Evolutionary conservation across 106 monocot genomes (phyloP), one percentile per base, ranked within the genome.

Genomic region (Platanthera zijinensis): DNA sequence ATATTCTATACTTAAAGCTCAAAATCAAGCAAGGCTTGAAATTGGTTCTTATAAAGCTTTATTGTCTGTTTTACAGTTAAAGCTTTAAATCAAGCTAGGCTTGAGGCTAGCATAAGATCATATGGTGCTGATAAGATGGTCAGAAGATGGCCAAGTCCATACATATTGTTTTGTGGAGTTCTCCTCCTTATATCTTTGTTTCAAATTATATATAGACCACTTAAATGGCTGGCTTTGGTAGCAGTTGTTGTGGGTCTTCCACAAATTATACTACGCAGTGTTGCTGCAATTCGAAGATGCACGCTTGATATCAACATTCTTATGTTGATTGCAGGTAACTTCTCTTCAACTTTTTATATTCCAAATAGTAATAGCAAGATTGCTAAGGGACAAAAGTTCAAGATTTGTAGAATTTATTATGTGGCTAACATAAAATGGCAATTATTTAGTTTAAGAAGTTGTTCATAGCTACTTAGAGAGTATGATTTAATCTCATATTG

Each of bases 1-100:
- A 0, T 14, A 68, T 67, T 76, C 5, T n/a, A 45, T 86, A 99
- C 94, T 79, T 4, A 94, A 84, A 57, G 88, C 83, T 13, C 74
- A 94, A 59, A 99, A 99, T 75, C 82, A 94, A 57, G 94, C 97
- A 19, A 87, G 86, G 61, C 82, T 99, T 2, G 97, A 94, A 2
- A 39, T 39, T 39, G 39, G 39, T 39, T 39, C 39, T 39, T 39
- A 39, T 39, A 39, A 39, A 8, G 7, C 5, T 50, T 11, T 10
- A 30, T 53, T 52, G 8, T 78, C 1, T 14, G 61, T 67, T 76
- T 7, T n/a, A 45, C 86, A 99, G 97, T 79, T 1, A 94, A 84
- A 57, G 88, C 85, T 13, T 76, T 99, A 59, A 99, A 99, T 75
- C 83, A 94, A 57, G 94, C 97, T 15, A 87, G 86, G 61, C 82